A percentile compares a stretch with the other conserved stretches of the same genome.
These are phyloP conservation scores for Colletotrichum simmondsii DNA, from an alignment of 2,329 filamentous ascomycete species.

Conservation along the genomic window DNA sequence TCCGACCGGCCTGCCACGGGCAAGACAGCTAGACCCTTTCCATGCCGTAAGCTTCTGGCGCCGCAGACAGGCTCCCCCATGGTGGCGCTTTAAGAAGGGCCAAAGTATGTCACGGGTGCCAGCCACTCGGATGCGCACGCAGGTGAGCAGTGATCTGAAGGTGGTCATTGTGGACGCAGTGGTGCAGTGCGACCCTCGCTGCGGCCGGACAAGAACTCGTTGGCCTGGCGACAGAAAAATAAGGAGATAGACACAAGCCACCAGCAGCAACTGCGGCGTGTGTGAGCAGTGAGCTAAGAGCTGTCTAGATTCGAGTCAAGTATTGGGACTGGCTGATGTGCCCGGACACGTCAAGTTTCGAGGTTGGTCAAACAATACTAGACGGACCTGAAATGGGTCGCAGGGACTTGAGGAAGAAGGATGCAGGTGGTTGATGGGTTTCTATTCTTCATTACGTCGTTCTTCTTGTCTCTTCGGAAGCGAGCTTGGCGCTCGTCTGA, in stretches of 20 bases:
- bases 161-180: neutral
- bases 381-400: neutral
- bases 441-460: conserved; percentile 2
- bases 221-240: neutral
- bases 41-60: neutral
- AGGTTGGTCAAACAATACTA: neutral
- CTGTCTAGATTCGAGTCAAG: neutral
- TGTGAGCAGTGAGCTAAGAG: neutral
- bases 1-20: neutral
- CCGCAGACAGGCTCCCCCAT: neutral
- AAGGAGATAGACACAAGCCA: neutral
- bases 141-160: neutral
- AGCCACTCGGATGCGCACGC: conserved; percentile 2
- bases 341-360: neutral
- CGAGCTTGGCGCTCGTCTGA: conserved; percentile 5
- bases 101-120: neutral
- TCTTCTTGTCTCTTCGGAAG: neutral
- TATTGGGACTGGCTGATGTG: neutral
- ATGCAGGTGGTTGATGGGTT: neutral
- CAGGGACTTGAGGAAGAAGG: neutral
- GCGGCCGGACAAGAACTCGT: neutral
- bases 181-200: neutral
- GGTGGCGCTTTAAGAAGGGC: neutral
- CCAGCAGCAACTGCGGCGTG: neutral
- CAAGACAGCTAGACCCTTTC: conserved; percentile 8